phyloP scores from a whole-genome alignment of 805 yeast species.

The Myxozyma mucilagina region DNA sequence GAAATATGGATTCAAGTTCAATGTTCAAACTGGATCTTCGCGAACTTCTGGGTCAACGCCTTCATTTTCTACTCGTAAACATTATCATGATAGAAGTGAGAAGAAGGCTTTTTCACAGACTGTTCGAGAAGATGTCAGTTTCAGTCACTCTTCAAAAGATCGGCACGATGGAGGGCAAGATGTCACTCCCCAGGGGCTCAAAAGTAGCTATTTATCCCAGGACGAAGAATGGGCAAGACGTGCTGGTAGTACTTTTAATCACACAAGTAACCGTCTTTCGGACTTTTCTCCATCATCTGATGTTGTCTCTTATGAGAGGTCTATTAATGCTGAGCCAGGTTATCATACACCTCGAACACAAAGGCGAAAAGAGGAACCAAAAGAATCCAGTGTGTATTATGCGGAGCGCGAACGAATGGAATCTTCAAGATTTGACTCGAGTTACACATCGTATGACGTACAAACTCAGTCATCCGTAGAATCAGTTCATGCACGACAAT shows the following conservation, averaged over 20 bases:
- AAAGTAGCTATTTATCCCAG: conserved; percentile 11
- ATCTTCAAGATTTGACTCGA: neutral
- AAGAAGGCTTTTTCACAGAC: neutral
- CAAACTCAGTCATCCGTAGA: too few relatives aligned
- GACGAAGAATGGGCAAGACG: conserved; percentile 25
- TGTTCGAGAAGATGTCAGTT: neutral
- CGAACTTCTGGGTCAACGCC: neutral
- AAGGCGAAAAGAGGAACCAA: neutral
- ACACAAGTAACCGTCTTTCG: neutral
- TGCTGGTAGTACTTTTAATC: conserved; percentile 6
- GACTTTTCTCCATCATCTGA: neutral
- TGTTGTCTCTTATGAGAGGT: neutral
- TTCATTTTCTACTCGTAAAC: neutral
- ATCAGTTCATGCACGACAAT: conserved; percentile 70
- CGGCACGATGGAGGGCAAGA: neutral
- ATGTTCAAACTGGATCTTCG: too few relatives aligned
- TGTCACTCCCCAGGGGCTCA: neutral
- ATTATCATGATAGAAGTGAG: neutral
- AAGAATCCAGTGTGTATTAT: neutral
- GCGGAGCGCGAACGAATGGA: neutral
- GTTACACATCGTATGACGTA: neutral
- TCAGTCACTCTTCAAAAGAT: neutral
- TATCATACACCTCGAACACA: neutral
- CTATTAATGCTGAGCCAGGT: neutral
- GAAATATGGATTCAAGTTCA: too few relatives aligned